These are phyloP conservation scores for Raphanus hybrid DNA, from an alignment of 441 rosid species.

Conservation along the genomic window DNA sequence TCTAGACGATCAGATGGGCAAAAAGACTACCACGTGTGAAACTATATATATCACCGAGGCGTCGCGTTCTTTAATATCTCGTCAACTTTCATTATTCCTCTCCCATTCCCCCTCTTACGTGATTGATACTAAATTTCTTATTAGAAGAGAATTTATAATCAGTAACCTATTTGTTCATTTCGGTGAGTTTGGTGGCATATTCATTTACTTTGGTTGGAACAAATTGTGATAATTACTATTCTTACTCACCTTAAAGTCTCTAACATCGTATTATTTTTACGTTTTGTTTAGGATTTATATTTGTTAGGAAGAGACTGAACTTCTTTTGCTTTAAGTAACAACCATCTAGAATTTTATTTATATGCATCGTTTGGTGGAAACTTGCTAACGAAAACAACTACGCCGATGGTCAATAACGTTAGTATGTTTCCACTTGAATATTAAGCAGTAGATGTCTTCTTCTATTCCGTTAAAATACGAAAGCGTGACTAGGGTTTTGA, in stretches of 20 bases:
- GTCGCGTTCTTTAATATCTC: background rate
- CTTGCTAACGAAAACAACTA: conserved; percentile 5
- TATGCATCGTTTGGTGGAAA: conserved; percentile 7
- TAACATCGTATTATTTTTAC: conserved; percentile 26
- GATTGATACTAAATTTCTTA: background rate
- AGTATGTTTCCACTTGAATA: conserved; percentile 6
- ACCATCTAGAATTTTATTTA: background rate
- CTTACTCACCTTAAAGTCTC: conserved; percentile 32
- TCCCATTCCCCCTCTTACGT: background rate
- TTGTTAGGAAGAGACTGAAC: background rate
- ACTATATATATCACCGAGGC: background rate
- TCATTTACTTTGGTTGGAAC: conserved; percentile 22
- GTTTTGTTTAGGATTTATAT: conserved; percentile 25
- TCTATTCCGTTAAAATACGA: background rate
- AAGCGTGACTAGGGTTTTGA: conserved; percentile 27
- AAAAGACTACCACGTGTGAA: background rate
- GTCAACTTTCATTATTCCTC: background rate
- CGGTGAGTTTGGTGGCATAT: conserved; percentile 26
- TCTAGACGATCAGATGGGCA: background rate
- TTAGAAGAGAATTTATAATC: background rate
- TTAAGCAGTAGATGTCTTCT: conserved; percentile 11
- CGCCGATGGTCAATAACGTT: background rate
- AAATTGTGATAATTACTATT: conserved; percentile 32
- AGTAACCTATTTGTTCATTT: conserved; percentile 4
- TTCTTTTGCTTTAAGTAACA: background rate